Evolutionary conservation across 2,329 filamentous ascomycete species (phyloP), one percentile per base, ranked within the genome.

Genomic region (Mariannaea sp.): DNA sequence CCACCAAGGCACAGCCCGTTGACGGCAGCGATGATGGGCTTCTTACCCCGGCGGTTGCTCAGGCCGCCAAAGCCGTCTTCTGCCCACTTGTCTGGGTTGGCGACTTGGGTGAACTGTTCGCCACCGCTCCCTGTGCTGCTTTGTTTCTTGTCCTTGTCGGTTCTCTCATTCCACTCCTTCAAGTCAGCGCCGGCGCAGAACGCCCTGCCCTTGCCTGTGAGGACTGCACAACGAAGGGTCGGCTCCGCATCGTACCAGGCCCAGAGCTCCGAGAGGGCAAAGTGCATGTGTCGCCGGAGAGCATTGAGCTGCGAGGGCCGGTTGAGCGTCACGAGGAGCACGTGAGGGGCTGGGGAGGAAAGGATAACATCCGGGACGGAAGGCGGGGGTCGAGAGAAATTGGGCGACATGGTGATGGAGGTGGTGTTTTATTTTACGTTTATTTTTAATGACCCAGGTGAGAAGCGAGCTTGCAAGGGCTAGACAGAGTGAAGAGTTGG

Each of bases 1-100:
- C 88, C 88, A 17, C 88, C 89, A 32, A 88, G 76, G 56, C 86
- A 88, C 13, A 87, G 75, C 2, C 88, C 89, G 66, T 90, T 89
- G 22, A 91, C 86, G 1, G 88, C 89, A 4, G 85, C 86, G 27
- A 92, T 81, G 47, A 92, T 77, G 3, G 88, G 89, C 66, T 92
- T 92, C 69, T 82, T 83, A 42, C 87, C 87, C 2, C 71, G 68
- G 30, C 88, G 78, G 57, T 88, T 83, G 49, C 81, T 84, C 27
- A 90, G 70, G 0, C 81, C 86, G n/a, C 82, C 86, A 55, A 89
- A 87, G 19, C 67, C 65, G 55, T 78, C 77, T 8, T 64, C 58
- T 9, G 74, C 70, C 22, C 66, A 68, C 49, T 68, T 68, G 20
- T 60, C 56, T 75, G 79, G 83, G 68, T 84, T 81, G 65, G 20